These are phyloP conservation scores for Chlorella sp. DNA, from an alignment of 139 green algal species.

Conservation along the genomic window DNA sequence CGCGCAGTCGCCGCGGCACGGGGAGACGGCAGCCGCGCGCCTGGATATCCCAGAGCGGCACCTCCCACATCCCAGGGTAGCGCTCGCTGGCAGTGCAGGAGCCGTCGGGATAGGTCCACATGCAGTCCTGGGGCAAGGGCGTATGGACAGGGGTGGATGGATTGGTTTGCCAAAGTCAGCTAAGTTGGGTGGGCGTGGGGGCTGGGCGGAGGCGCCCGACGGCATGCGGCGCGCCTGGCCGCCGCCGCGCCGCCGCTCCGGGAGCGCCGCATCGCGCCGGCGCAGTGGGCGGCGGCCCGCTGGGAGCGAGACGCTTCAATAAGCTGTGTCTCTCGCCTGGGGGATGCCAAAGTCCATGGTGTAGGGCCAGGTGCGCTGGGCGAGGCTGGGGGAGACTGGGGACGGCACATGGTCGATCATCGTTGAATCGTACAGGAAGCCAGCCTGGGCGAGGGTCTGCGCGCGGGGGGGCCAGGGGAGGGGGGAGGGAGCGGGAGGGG, in stretches of 20 bases:
- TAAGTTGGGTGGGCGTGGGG: too few relatives aligned
- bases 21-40: too few relatives aligned
- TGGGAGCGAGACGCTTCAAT: too few relatives aligned
- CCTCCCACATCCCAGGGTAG: conserved; percentile 12
- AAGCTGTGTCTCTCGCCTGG: too few relatives aligned
- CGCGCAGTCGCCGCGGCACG: too few relatives aligned
- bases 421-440: conserved; percentile 26
- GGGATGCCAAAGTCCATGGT: conserved; percentile 33
- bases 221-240: too few relatives aligned
- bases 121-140: conserved; percentile 22
- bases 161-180: too few relatives aligned
- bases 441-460: conserved; percentile 1
- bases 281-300: too few relatives aligned
- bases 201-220: too few relatives aligned
- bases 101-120: conserved; percentile 14
- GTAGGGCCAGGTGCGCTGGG: conserved; percentile 27
- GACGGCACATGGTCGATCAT: conserved; percentile 15
- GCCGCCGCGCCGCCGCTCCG: too few relatives aligned
- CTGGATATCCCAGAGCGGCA: background rate
- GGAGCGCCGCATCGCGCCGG: too few relatives aligned
- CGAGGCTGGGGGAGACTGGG: background rate
- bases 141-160: too few relatives aligned
- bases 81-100: conserved; percentile 6
- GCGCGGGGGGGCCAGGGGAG: background rate
- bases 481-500: background rate